Evolutionary conservation across 2,329 filamentous ascomycete genomes (phyloP).

Genomic region (Diplodia sapinea): DNA sequence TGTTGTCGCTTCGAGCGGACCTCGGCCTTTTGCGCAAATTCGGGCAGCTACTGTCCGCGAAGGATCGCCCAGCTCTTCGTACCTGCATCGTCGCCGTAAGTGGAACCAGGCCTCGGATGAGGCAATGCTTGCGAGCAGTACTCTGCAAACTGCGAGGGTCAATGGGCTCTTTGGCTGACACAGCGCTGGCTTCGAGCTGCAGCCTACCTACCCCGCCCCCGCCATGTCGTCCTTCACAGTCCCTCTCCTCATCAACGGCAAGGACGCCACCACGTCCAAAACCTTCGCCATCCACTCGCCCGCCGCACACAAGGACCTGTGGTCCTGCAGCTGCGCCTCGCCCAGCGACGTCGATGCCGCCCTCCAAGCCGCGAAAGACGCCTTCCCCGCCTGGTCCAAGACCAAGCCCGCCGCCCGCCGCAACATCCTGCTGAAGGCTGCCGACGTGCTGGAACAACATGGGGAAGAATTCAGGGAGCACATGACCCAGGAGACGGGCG

Average conservation of each 20-base stretch:
- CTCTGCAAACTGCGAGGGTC: not conserved
- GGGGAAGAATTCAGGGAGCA: slow-evolving; percentile 65
- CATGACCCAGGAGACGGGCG: slow-evolving; percentile 65
- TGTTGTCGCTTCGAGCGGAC: not conserved
- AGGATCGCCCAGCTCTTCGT: not conserved
- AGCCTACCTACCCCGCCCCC: not conserved
- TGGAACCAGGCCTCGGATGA: not conserved
- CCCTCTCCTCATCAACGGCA: slow-evolving; percentile 57
- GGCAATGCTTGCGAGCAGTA: no score
- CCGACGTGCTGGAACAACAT: slow-evolving; percentile 66
- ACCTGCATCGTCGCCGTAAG: not conserved
- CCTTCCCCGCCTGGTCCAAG: slow-evolving; percentile 72
- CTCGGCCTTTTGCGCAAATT: not conserved
- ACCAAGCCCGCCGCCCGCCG: slow-evolving; percentile 66
- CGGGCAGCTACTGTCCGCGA: not conserved
- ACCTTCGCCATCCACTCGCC: slow-evolving; percentile 66
- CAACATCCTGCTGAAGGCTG: slow-evolving; percentile 72
- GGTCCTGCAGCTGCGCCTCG: slow-evolving; percentile 64
- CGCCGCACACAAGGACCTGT: slow-evolving; percentile 57
- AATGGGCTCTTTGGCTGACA: no score
- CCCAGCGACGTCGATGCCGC: slow-evolving; percentile 62
- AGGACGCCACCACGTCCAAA: slow-evolving; percentile 54
- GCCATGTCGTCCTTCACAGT: slow-evolving; percentile 40
- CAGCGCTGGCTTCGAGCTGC: not conserved
- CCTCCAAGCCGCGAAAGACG: slow-evolving; percentile 65